Conservation (phyloP, 768 basidiomycete species). For the Russula griseocarnosa region DNA sequence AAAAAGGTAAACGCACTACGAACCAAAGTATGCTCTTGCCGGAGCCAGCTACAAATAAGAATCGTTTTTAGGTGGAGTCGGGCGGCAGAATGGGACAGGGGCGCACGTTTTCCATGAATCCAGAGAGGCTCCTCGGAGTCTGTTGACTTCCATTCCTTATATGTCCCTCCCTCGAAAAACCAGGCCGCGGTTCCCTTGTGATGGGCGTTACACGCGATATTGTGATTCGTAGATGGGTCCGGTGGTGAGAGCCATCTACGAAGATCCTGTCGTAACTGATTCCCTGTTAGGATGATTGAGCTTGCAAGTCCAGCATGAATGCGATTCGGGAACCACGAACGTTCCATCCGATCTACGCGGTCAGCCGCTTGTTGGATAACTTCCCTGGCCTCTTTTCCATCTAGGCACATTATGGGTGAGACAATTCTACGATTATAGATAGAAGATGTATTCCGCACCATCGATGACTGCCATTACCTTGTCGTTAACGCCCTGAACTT, state of each 20-base stretch:
- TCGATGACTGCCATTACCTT: too few relatives aligned
- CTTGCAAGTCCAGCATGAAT: neutral
- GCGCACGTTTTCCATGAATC: conserved; percentile 11
- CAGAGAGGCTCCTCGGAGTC: too few relatives aligned
- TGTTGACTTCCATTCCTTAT: conserved; percentile 4
- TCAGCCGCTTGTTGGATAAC: neutral
- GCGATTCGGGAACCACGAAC: neutral
- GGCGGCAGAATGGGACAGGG: neutral
- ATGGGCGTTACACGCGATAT: too few relatives aligned
- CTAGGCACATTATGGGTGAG: neutral
- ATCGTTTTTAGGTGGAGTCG: too few relatives aligned
- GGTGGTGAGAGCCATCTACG: too few relatives aligned
- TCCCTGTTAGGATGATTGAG: neutral
- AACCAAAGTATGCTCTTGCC: conserved; percentile 18
- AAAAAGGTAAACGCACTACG: neutral
- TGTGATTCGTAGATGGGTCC: conserved; percentile 1
- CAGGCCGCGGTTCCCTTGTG: too few relatives aligned
- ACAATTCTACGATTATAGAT: too few relatives aligned
- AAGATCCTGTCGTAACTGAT: too few relatives aligned
- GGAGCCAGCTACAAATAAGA: neutral
- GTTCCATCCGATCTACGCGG: neutral
- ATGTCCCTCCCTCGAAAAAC: neutral
- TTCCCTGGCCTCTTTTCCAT: neutral
- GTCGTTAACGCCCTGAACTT: too few relatives aligned
- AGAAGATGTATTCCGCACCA: too few relatives aligned